These are phyloP conservation scores for Batkoa obscura DNA, from an alignment of 371 early-diverging fungal species.

Conservation along the genomic window DNA sequence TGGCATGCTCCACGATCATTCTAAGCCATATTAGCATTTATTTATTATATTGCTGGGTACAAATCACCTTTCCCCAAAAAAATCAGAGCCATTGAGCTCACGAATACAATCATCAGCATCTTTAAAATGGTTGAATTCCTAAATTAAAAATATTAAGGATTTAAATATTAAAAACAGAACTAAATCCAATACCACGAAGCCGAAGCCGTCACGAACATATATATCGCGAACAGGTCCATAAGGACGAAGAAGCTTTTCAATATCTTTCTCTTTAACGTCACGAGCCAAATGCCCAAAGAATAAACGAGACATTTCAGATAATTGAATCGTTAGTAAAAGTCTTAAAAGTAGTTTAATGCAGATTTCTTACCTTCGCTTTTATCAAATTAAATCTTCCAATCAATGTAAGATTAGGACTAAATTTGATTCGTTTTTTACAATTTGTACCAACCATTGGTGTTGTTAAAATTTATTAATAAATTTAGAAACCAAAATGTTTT, in stretches of 20 bases:
- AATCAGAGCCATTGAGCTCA: slow-evolving; percentile 41
- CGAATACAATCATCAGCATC: slow-evolving; percentile 60
- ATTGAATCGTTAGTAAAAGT: too few relatives aligned
- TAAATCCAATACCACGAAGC: slow-evolving; percentile 2
- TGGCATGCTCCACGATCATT: slow-evolving; percentile 52
- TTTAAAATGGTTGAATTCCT: slow-evolving; percentile 40
- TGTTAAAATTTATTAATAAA: too few relatives aligned
- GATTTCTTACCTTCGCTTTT: too few relatives aligned
- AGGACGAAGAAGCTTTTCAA: background rate
- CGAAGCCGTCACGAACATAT: background rate
- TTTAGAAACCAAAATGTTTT: too few relatives aligned
- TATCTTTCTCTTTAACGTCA: background rate
- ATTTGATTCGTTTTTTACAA: too few relatives aligned
- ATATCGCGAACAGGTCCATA: slow-evolving; percentile 1
- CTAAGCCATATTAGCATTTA: slow-evolving; percentile 13
- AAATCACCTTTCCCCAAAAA: slow-evolving; percentile 51
- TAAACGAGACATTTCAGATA: too few relatives aligned
- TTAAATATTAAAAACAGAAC: slow-evolving; percentile 4
- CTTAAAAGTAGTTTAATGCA: too few relatives aligned
- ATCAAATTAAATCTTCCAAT: too few relatives aligned
- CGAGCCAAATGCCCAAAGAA: background rate
- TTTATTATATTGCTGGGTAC: background rate
- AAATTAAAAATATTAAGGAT: slow-evolving; percentile 7
- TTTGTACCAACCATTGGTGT: too few relatives aligned
- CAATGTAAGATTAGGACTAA: too few relatives aligned